phyloP scores from a whole-genome alignment of 2,329 filamentous ascomycete species.

The Neonectria hederae region DNA sequence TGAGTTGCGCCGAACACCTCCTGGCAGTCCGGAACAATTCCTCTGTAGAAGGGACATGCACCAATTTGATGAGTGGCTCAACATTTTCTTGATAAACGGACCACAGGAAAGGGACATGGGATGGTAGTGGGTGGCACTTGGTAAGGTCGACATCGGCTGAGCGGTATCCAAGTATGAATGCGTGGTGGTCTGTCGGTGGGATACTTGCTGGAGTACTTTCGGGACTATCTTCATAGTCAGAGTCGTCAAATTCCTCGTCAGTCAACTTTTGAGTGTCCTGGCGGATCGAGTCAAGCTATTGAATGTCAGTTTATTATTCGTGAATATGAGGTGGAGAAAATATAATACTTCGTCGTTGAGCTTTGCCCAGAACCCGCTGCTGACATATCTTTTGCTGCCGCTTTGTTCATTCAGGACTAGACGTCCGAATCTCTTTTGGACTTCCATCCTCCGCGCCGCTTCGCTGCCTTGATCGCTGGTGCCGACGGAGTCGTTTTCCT shows the following conservation, averaged over 20 bases:
- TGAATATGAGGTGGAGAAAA: background rate
- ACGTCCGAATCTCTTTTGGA: constrained; percentile 67
- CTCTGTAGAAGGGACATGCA: constrained; percentile 75
- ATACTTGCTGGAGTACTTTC: constrained; percentile 51
- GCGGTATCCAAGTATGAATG: constrained; percentile 77
- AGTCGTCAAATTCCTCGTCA: constrained; percentile 58
- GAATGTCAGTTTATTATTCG: constrained; percentile 17
- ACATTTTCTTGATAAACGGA: constrained; percentile 77
- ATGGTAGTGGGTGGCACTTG: constrained; percentile 70
- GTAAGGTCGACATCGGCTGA: constrained; percentile 75
- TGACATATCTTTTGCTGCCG: constrained; percentile 76
- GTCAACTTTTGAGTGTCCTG: constrained; percentile 59
- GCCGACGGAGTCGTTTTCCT: constrained; percentile 38
- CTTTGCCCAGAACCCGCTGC: constrained; percentile 79
- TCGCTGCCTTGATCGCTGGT: constrained; percentile 46
- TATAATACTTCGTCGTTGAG: constrained; percentile 76
- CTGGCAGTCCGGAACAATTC: constrained; percentile 69
- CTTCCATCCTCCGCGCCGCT: constrained; percentile 39
- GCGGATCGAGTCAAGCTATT: constrained; percentile 54
- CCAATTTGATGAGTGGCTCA: constrained; percentile 75
- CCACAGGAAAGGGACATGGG: constrained; percentile 75
- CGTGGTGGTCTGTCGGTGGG: constrained; percentile 66
- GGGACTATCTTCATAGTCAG: constrained; percentile 69
- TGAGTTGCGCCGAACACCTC: constrained; percentile 66
- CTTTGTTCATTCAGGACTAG: constrained; percentile 76